phyloP scores from a whole-genome alignment of 208 protist genomes.

The Lotmaria passim region DNA sequence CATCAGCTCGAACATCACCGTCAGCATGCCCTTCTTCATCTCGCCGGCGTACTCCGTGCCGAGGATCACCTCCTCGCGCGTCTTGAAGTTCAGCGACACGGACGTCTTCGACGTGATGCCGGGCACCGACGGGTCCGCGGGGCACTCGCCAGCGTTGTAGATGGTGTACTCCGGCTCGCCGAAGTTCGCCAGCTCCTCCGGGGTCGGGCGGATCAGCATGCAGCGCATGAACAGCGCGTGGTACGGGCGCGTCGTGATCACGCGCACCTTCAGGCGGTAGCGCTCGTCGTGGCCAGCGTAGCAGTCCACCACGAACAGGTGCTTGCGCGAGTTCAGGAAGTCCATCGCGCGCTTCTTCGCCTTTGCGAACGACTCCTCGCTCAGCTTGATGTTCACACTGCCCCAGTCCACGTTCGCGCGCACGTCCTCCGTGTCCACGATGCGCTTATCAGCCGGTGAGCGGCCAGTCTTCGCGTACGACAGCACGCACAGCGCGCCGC shows the following conservation, averaged over 20 bases:
- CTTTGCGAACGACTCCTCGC: slow-evolving; percentile 91
- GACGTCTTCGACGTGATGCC: slow-evolving; percentile 80
- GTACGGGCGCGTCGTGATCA: slow-evolving; percentile 93
- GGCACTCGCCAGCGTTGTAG: slow-evolving; percentile 94
- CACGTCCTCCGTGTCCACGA: slow-evolving; percentile 83
- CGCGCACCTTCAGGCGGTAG: slow-evolving; percentile 94
- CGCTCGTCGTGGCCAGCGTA: slow-evolving; percentile 93
- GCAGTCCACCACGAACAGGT: slow-evolving; percentile 95
- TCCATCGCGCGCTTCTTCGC: slow-evolving; percentile 91
- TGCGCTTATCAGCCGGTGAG: slow-evolving; percentile 94
- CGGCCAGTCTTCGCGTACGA: slow-evolving; percentile 94
- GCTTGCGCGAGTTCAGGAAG: slow-evolving; percentile 91
- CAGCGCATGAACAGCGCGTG: slow-evolving; percentile 97
- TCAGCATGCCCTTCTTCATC: slow-evolving; percentile 99
- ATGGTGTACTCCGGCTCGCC: slow-evolving; percentile 96
- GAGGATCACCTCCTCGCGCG: slow-evolving; percentile 93
- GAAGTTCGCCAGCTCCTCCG: slow-evolving; percentile 90
- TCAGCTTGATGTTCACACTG: slow-evolving; percentile 92
- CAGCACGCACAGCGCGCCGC: slow-evolving; percentile 84
- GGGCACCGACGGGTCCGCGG: slow-evolving; percentile 88
- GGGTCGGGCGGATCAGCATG: slow-evolving; percentile 95
- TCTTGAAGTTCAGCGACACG: slow-evolving; percentile 87
- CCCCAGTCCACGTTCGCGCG: slow-evolving; percentile 94
- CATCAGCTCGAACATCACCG: slow-evolving; percentile 97
- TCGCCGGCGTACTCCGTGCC: slow-evolving; percentile 97